These are phyloP conservation scores for Albatrellus ellisii DNA, from an alignment of 768 basidiomycete genomes.

Conservation along the genomic window DNA sequence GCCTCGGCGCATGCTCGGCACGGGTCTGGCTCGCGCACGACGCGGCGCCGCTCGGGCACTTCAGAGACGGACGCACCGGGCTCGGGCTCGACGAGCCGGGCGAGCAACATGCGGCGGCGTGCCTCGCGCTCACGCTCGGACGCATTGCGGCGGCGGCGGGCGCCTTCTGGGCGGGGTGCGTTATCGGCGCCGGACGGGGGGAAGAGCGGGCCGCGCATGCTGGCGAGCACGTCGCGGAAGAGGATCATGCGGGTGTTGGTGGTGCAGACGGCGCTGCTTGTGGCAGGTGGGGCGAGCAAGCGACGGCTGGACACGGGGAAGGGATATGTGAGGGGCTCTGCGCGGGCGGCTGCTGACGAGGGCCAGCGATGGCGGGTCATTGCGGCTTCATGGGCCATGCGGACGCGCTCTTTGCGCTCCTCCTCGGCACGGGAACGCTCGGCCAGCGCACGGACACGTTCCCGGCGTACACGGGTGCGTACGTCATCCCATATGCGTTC, in stretches of 20 bases:
- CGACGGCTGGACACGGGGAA: slow-evolving; percentile 8
- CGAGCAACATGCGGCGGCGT: slow-evolving; percentile 1
- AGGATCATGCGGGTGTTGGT: slow-evolving; percentile 6
- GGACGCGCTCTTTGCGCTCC: slow-evolving; percentile 2
- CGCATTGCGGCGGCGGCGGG: background rate
- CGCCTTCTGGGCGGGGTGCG: background rate
- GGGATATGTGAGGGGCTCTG: slow-evolving; percentile 9
- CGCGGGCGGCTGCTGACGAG: background rate
- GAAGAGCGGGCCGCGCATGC: slow-evolving; percentile 11
- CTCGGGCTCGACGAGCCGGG: background rate
- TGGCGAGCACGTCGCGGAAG: slow-evolving; percentile 12
- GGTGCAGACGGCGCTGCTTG: background rate
- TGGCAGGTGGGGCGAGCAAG: background rate
- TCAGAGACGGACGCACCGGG: slow-evolving; percentile 6
- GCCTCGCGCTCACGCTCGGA: slow-evolving; percentile 1
- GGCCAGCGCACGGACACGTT: slow-evolving; percentile 2
- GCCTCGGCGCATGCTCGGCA: slow-evolving; percentile 7
- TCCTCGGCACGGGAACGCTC: slow-evolving; percentile 8
- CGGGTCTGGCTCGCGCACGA: no score
- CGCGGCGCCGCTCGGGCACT: slow-evolving; percentile 1
- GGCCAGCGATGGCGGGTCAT: slow-evolving; percentile 5
- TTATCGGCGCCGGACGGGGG: no score
- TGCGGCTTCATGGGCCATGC: background rate
- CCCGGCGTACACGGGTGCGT: slow-evolving; percentile 10
- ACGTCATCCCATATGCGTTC: slow-evolving; percentile 4